Evolutionary conservation across 164 flowering plant species (phyloP), one percentile per base, ranked within the genome.

Genomic region (Stephania cephalantha): DNA sequence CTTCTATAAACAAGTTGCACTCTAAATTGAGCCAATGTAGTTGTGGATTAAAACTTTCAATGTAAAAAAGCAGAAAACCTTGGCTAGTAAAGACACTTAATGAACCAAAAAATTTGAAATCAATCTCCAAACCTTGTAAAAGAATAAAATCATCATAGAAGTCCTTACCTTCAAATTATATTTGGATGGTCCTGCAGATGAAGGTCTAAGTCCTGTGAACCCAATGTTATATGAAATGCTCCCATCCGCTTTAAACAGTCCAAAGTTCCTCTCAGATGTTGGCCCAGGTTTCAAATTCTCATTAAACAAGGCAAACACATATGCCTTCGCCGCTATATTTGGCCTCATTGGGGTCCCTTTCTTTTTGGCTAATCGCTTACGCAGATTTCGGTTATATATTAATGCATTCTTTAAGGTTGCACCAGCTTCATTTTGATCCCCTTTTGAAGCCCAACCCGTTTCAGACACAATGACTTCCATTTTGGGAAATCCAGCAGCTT

Each of bases 381-480:
- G 75, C 72, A 93, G 71, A 79, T 91, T 91, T 0, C 42, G 15
- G 52, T 93, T 93, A 61, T 88, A 93, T 17, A 89, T 87, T 81
- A 82, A 85, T 15, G 95, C 96, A 78, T 91, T 90, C 42, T 87
- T 81, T 46, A 79, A 9, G 0, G 68, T 80, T 5, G 95, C 93
- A 3, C 95, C 95, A 0, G 85, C 87, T 81, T 93, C 98, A 74
- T 85, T 76, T 1, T 69, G 76, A 76, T 91, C 98, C 6, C 98
- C 98, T 3, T 74, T 76, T 3, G 96, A 91, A 15, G 96, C 95
- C 98, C 98, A 93, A 2, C 98, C 95, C 1, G 98, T 93, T 71
- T 93, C 96, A 0, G 98, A 91, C 22, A 91, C 93, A 11, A 88
- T 88, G 31, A 93, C 97, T 74, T 89, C 88, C 88, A 81, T 89